Evolutionary conservation across 192 early-diverging fungal genomes (phyloP).

Genomic region (Entophlyctis helioformis): DNA sequence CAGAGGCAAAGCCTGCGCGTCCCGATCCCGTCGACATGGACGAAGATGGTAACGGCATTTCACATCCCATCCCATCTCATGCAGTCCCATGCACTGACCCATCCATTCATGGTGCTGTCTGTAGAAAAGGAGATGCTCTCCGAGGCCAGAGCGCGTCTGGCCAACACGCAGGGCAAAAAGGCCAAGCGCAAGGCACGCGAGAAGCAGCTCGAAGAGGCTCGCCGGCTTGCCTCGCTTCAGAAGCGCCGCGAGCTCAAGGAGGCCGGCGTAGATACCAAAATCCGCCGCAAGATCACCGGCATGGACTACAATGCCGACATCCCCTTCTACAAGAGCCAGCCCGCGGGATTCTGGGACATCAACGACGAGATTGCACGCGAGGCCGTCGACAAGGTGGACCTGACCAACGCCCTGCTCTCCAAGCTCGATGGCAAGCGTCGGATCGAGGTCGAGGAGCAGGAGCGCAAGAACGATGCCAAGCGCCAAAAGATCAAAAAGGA

Average conservation of each 20-base stretch:
- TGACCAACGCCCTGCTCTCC: constrained; percentile 60
- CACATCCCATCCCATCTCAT: no score
- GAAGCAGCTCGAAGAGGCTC: constrained; percentile 90
- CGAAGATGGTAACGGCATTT: constrained; percentile 49
- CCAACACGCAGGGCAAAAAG: constrained; percentile 99
- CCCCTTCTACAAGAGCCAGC: constrained; percentile 79
- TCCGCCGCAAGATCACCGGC: constrained; percentile 43
- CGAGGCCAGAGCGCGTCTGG: constrained; percentile 91
- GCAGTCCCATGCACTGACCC: no score
- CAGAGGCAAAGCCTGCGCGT: constrained; percentile 90
- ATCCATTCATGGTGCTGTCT: neutral
- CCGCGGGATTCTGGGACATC: constrained; percentile 87
- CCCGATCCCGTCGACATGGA: constrained; percentile 99
- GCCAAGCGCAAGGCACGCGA: constrained; percentile 98
- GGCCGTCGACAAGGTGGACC: constrained; percentile 37
- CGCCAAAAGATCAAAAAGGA: constrained; percentile 36
- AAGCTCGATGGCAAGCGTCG: constrained; percentile 81
- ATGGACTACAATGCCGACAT: constrained; percentile 97
- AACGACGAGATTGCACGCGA: constrained; percentile 69
- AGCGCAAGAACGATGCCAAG: constrained; percentile 69
- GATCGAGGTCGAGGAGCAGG: constrained; percentile 70
- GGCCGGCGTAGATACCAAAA: constrained; percentile 73
- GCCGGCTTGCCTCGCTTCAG: constrained; percentile 78
- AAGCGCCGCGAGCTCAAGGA: constrained; percentile 94
- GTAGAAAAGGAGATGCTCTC: constrained; percentile 98